Base-by-base conservation (phyloP, 2,329 filamentous ascomycete species). In the Fusarium beomiforme region DNA sequence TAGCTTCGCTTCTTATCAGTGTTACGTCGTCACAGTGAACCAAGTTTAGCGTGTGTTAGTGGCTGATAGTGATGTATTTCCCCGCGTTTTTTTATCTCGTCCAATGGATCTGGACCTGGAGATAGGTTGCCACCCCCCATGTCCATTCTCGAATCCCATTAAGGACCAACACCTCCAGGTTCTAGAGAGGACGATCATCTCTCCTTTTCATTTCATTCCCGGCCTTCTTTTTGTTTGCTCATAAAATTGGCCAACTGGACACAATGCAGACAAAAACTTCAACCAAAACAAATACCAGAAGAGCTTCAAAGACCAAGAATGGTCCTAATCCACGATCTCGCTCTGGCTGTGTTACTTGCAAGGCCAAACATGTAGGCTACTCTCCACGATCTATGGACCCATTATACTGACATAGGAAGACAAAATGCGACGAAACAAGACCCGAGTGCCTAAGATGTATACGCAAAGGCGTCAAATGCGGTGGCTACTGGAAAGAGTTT, bases 401-500 rank as follows among this genome's bases (percentile, higher is more conserved):
- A n/a, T n/a, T n/a, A 24, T 59, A 21, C 31, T 46, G 13, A 26
- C 17, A 1, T 6, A 2, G 13, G 10, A 6, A 78, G 77, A 73
- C 77, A 11, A 78, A 78, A 77, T 78, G 77, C 66, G 77, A 78
- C 41, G 77, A 78, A 53, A 73, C 76, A 42, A 76, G 75, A 46
- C 77, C 77, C 5, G 73, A 73, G 31, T 78, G 77, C 51, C 60
- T 71, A 14, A 72, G 71, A 49, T 78, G 77, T 60, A 62, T 70
- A 13, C 69, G 71, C 5, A 78, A 78, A 37, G 77, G 77, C 8
- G 70, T 78, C 19, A 71, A 70, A 17, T 78, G 77, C 41, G 75
- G 72, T 5, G 77, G 77, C 7, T 78, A 78, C 21, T 72, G 72
- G 68, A 71, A 71, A 24, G 78, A 78, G 23, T 77, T 83, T 46